Conservation (phyloP, 1,139 yeast genomes). For the Pichia sp. region DNA sequence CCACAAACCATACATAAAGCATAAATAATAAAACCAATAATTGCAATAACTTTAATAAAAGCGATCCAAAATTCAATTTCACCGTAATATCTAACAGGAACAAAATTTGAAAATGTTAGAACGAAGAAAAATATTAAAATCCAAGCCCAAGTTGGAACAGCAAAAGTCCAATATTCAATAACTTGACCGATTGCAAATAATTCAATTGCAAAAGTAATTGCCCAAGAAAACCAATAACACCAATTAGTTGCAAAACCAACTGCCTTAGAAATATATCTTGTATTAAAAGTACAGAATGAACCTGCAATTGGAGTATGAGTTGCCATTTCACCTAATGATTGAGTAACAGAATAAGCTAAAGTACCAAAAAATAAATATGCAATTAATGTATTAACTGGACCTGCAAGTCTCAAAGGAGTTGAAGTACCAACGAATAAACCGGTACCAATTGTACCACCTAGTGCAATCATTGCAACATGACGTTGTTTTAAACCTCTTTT, state of each 20-base stretch:
- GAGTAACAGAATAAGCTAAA: slow-evolving; percentile 60
- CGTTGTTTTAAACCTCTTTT: slow-evolving; percentile 48
- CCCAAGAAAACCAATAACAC: slow-evolving; percentile 86
- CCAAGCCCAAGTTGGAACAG: slow-evolving; percentile 74
- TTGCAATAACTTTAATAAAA: slow-evolving; percentile 48
- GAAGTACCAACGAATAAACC: slow-evolving; percentile 60
- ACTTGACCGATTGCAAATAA: slow-evolving; percentile 74
- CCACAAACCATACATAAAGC: slow-evolving; percentile 39
- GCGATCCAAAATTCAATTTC: slow-evolving; percentile 69
- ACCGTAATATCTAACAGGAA: slow-evolving; percentile 61
- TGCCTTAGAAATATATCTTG: slow-evolving; percentile 63
- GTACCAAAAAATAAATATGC: slow-evolving; percentile 63
- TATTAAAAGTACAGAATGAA: slow-evolving; percentile 50
- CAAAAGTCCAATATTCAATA: slow-evolving; percentile 65
- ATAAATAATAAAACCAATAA: slow-evolving; percentile 47
- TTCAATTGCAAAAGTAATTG: slow-evolving; percentile 77
- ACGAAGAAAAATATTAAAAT: slow-evolving; percentile 61
- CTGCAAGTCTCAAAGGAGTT: slow-evolving; percentile 45
- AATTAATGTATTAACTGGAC: slow-evolving; percentile 62
- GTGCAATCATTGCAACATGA: slow-evolving; percentile 61
- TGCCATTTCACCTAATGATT: slow-evolving; percentile 74
- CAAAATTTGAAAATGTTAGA: slow-evolving; percentile 44
- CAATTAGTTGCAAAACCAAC: slow-evolving; percentile 79
- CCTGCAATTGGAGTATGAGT: slow-evolving; percentile 69
- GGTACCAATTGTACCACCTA: slow-evolving; percentile 70